phyloP scores from a whole-genome alignment of 2,329 filamentous ascomycete species.

The Diatrype stigma region DNA sequence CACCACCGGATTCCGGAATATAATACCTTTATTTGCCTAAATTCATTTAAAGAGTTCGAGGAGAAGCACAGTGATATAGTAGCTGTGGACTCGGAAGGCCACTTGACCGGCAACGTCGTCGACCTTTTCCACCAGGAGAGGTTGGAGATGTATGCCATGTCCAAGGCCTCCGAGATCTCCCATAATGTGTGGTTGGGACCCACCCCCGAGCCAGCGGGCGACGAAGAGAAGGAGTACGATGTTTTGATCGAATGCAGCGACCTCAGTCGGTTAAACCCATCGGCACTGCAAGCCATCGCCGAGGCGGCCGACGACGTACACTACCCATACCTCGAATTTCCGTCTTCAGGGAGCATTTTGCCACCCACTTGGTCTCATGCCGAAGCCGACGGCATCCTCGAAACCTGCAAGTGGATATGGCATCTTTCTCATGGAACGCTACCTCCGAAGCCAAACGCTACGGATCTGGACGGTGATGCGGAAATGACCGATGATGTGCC shows the following conservation, averaged over 20 bases:
- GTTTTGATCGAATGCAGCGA: conserved; percentile 87
- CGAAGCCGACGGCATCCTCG: conserved; percentile 79
- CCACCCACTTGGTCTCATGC: conserved; percentile 77
- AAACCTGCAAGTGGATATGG: conserved; percentile 88
- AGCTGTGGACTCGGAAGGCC: conserved; percentile 67
- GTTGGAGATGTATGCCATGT: conserved; percentile 91
- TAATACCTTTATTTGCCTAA: conserved; percentile 75
- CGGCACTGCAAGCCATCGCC: conserved; percentile 60
- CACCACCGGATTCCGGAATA: conserved; percentile 59
- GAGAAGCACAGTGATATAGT: conserved; percentile 65
- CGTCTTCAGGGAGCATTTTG: conserved; percentile 88
- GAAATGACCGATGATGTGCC: conserved; percentile 34
- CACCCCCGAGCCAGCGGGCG: conserved; percentile 65
- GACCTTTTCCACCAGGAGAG: conserved; percentile 90
- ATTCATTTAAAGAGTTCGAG: conserved; percentile 69
- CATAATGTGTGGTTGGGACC: conserved; percentile 88
- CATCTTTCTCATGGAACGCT: conserved; percentile 67
- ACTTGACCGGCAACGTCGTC: conserved; percentile 70
- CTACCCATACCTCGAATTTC: conserved; percentile 65
- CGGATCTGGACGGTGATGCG: conserved; percentile 38
- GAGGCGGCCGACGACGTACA: conserved; percentile 45
- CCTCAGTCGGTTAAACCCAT: conserved; percentile 69
- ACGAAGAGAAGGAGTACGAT: conserved; percentile 65
- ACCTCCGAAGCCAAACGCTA: conserved; percentile 28
- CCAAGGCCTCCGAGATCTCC: conserved; percentile 80